A percentile compares a stretch with the other conserved stretches of the same genome.
phyloP scores from a whole-genome alignment of 768 basidiomycete genomes.

The Psilocybe tampanensis region DNA sequence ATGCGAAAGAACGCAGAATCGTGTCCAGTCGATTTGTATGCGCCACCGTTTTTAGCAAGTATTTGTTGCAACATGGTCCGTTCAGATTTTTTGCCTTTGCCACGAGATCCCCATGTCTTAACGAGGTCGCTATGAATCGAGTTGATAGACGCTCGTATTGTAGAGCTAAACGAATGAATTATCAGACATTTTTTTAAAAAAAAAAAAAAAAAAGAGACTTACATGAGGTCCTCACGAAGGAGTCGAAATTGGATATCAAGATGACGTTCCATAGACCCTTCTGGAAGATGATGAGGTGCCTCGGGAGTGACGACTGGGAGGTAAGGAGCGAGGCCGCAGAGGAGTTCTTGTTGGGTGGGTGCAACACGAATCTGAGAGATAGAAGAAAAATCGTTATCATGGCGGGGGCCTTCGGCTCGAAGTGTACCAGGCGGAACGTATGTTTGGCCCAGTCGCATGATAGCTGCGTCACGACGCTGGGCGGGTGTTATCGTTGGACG shows the following conservation, averaged over 20 bases:
- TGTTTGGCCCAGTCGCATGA: constrained; percentile 14
- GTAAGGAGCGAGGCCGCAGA: constrained; percentile 49
- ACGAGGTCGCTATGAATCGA: constrained; percentile 44
- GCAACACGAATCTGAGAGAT: constrained; percentile 63
- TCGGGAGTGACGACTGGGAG: constrained; percentile 61
- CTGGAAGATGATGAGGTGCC: constrained; percentile 63
- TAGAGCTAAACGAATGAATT: constrained; percentile 38
- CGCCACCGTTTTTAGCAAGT: constrained; percentile 50
- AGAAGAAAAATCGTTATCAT: constrained; percentile 65
- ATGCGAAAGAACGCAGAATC: constrained; percentile 63
- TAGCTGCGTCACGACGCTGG: constrained; percentile 34
- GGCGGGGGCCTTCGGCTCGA: constrained; percentile 53
- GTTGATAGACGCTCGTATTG: constrained; percentile 52
- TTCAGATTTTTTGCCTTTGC: background rate
- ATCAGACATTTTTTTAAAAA: background rate
- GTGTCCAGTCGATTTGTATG: constrained; percentile 46
- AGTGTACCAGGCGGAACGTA: constrained; percentile 59
- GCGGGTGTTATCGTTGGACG: constrained; percentile 32
- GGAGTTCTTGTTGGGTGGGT: constrained; percentile 70
- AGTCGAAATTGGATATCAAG: constrained; percentile 78
- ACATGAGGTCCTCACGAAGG: constrained; percentile 75
- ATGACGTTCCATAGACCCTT: constrained; percentile 62
- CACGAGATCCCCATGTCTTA: constrained; percentile 4
- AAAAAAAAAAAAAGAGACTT: constrained; percentile 18
- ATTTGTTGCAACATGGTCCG: constrained; percentile 46